These are phyloP conservation scores for Fusarium ambrosium DNA, from an alignment of 2,329 filamentous ascomycete genomes.

Conservation along the genomic window DNA sequence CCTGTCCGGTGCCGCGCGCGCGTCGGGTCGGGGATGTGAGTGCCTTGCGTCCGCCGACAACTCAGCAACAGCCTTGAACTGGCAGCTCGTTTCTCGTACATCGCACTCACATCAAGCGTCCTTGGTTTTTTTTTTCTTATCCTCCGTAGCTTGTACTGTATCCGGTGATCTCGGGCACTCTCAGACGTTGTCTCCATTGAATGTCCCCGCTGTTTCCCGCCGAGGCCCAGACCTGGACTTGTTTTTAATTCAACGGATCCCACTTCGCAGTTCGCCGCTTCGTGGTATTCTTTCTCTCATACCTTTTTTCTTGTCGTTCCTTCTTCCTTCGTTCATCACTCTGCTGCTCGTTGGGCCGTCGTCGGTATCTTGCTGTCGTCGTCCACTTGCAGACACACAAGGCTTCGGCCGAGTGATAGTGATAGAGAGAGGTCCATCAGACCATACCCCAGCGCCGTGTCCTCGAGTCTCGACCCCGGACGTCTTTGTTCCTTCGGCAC, in stretches of 20 bases:
- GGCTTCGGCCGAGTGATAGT: slow-evolving; percentile 35
- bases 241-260: slow-evolving; percentile 42
- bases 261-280: slow-evolving; percentile 24
- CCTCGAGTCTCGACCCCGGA: slow-evolving; percentile 10
- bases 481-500: slow-evolving; percentile 7
- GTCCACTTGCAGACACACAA: slow-evolving; percentile 22
- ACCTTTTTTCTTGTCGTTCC: slow-evolving; percentile 21
- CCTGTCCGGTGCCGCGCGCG: slow-evolving; percentile 23
- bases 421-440: slow-evolving; percentile 18
- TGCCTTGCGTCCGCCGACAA: neutral
- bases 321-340: slow-evolving; percentile 18
- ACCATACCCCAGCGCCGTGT: slow-evolving; percentile 10
- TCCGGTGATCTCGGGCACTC: slow-evolving; percentile 17
- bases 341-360: slow-evolving; percentile 15
- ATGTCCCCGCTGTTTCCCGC: slow-evolving; percentile 40
- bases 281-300: slow-evolving; percentile 33
- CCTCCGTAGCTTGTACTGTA: slow-evolving; percentile 11
- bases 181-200: slow-evolving; percentile 18
- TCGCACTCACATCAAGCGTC: slow-evolving; percentile 12
- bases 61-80: neutral
- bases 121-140: slow-evolving; percentile 18
- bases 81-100: slow-evolving; percentile 37
- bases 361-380: slow-evolving; percentile 16
- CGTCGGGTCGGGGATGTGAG: neutral
- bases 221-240: slow-evolving; percentile 37